Conservation (phyloP, 2,329 filamentous ascomycete genomes). For the Mycogone perniciosa region DNA sequence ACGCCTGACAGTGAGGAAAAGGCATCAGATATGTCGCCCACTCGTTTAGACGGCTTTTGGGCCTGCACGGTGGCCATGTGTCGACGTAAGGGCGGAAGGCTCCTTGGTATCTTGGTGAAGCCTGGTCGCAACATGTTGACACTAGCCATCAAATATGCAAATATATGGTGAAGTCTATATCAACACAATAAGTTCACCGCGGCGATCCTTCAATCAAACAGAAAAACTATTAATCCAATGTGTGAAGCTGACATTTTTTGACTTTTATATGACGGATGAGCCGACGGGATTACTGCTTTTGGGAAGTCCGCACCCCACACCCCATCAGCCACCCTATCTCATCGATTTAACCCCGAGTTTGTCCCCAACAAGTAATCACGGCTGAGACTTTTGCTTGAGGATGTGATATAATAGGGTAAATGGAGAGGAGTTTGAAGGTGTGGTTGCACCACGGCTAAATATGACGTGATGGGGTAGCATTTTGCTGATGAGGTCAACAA, state of each 20-base stretch:
- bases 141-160: background rate
- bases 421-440: no score
- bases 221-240: background rate
- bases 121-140: slow-evolving; percentile 13
- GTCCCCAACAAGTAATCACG: no score
- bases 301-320: slow-evolving; percentile 12
- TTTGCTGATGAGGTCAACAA: no score
- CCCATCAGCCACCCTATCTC: slow-evolving; percentile 6
- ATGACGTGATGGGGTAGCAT: no score
- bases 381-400: no score
- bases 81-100: slow-evolving; percentile 7
- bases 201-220: no score
- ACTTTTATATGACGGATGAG: slow-evolving; percentile 3
- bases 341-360: slow-evolving; percentile 1
- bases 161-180: no score
- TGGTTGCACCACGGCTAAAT: no score
- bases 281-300: slow-evolving; percentile 11
- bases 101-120: slow-evolving; percentile 7
- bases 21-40: slow-evolving; percentile 57
- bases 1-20: slow-evolving; percentile 53
- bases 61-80: slow-evolving; percentile 7
- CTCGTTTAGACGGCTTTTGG: slow-evolving; percentile 36
- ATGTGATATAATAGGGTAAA: no score
- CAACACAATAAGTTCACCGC: no score
- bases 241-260: background rate